These are phyloP conservation scores for Alternaria postmessia DNA, from an alignment of 2,329 filamentous ascomycete genomes.

Conservation along the genomic window DNA sequence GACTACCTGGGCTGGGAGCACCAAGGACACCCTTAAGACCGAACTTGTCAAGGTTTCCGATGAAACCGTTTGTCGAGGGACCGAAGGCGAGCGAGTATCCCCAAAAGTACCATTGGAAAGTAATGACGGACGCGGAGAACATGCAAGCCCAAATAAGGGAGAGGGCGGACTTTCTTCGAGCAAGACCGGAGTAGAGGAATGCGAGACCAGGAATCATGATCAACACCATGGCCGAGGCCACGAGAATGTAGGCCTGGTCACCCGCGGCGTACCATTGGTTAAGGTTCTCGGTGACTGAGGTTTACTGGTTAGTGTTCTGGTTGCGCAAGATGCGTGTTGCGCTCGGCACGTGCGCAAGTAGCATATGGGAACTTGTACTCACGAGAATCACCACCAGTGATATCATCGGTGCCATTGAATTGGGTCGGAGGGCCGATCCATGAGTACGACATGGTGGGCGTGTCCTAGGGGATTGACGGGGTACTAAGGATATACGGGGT, in stretches of 20 bases:
- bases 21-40: constrained; percentile 86
- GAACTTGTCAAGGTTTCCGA: constrained; percentile 89
- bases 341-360: constrained; percentile 30
- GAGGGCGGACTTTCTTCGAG: constrained; percentile 95
- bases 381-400: constrained; percentile 81
- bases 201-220: constrained; percentile 97
- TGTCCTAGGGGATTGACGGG: constrained; percentile 19
- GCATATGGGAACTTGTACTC: constrained; percentile 53
- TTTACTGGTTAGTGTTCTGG: constrained; percentile 20
- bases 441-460: constrained; percentile 57
- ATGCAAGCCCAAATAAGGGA: constrained; percentile 98
- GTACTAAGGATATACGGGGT: constrained; percentile 15
- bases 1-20: constrained; percentile 84
- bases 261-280: constrained; percentile 96
- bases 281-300: constrained; percentile 78
- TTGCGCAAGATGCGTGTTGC: constrained; percentile 16
- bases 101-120: constrained; percentile 99
- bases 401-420: constrained; percentile 64
- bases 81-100: constrained; percentile 96
- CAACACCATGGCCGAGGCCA: constrained; percentile 90
- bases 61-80: constrained; percentile 83
- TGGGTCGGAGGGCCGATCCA: constrained; percentile 55
- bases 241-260: constrained; percentile 92
- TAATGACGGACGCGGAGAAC: constrained; percentile 88
- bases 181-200: constrained; percentile 96